A percentile compares a stretch with the other conserved stretches of the same genome.
These are phyloP conservation scores for Jackrogersella multiformis DNA, from an alignment of 495 filamentous ascomycete genomes.

Conservation along the genomic window DNA sequence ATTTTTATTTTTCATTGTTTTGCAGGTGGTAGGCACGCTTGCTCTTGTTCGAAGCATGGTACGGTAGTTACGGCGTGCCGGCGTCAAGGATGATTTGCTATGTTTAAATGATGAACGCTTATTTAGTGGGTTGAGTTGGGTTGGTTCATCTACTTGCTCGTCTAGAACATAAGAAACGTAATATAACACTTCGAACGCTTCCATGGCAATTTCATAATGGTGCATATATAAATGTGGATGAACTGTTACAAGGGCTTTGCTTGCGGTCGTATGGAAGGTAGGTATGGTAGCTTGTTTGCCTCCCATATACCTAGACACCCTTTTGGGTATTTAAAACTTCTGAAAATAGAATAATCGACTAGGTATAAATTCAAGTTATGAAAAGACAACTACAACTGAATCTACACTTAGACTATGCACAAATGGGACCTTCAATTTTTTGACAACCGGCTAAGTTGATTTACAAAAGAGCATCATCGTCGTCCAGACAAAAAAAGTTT, in stretches of 20 bases:
- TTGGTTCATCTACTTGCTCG: neutral
- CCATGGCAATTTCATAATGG: neutral
- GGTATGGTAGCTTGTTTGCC: no score
- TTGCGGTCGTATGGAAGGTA: no score
- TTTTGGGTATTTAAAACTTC: no score
- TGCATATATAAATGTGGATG: neutral
- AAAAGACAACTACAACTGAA: neutral
- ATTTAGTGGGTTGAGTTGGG: no score
- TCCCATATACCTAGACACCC: no score
- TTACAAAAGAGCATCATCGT: conserved; percentile 44
- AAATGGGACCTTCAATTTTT: conserved; percentile 42
- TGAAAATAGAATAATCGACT: neutral
- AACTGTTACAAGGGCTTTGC: no score
- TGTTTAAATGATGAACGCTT: no score
- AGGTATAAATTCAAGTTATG: neutral
- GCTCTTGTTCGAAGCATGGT: no score
- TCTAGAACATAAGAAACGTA: neutral
- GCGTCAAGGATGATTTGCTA: conserved; percentile 3
- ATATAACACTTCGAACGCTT: neutral
- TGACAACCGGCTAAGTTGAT: conserved; percentile 38
- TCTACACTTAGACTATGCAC: conserved; percentile 25
- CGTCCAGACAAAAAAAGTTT: conserved; percentile 33
- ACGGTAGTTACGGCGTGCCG: neutral
- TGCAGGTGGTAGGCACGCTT: no score
- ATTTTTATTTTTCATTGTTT: no score